A percentile compares a stretch with the other conserved stretches of the same genome.
These are phyloP conservation scores for Mollisia scopiformis DNA, from an alignment of 2,329 filamentous ascomycete species.

Conservation along the genomic window DNA sequence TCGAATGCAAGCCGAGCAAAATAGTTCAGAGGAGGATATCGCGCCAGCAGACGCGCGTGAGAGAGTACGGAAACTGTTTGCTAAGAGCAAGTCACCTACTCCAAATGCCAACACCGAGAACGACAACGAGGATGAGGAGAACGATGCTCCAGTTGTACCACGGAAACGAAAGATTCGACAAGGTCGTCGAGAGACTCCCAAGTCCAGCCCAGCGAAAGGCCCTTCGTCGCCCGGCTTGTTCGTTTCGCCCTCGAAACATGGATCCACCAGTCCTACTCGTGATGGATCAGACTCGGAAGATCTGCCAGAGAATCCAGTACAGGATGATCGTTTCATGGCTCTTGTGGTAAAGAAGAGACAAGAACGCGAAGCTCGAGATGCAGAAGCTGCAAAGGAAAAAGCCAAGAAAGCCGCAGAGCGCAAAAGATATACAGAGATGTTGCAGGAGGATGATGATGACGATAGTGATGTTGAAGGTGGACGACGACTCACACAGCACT, in stretches of 20 bases:
- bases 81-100: conserved; percentile 34
- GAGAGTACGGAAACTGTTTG: conserved; percentile 48
- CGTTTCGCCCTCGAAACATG: conserved; percentile 38
- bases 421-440: conserved; percentile 50
- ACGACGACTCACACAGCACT: conserved; percentile 68
- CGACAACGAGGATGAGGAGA: conserved; percentile 37
- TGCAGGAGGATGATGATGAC: conserved; percentile 60
- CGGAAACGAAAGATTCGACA: conserved; percentile 33
- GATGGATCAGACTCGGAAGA: conserved; percentile 41
- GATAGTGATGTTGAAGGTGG: conserved; percentile 62
- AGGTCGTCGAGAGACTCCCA: conserved; percentile 26
- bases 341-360: conserved; percentile 74
- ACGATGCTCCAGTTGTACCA: conserved; percentile 24
- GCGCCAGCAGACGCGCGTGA: conserved; percentile 38
- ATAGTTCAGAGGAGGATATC: conserved; percentile 21
- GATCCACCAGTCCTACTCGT: conserved; percentile 34
- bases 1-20: conserved; percentile 54
- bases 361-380: conserved; percentile 70
- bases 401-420: conserved; percentile 36
- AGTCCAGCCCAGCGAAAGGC: conserved; percentile 21
- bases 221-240: conserved; percentile 42
- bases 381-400: conserved; percentile 53
- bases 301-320: conserved; percentile 44
- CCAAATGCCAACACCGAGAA: conserved; percentile 38
- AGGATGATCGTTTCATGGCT: conserved; percentile 67